Evolutionary conservation across 805 yeast species (phyloP).

Genomic region (Lipomyces kockii): DNA sequence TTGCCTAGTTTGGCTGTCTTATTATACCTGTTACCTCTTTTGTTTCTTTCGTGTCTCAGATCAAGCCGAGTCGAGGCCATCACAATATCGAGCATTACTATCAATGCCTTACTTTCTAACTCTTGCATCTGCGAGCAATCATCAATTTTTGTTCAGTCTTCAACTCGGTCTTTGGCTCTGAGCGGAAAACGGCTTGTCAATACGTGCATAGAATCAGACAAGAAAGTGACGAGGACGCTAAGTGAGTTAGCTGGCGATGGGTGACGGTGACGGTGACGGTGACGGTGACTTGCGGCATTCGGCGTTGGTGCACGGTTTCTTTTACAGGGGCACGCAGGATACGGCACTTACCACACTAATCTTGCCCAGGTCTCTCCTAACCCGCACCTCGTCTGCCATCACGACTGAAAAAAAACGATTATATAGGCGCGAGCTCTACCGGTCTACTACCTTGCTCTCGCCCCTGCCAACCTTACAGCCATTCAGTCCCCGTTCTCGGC

Average conservation of each 20-base stretch:
- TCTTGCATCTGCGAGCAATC: no score
- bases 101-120: no score
- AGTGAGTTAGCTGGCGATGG: no score
- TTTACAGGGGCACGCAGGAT: not conserved
- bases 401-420: not conserved
- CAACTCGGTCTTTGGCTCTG: no score
- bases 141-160: no score
- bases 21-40: not conserved
- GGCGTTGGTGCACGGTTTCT: not conserved
- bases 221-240: no score
- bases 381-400: not conserved
- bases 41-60: not conserved
- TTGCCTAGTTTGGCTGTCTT: not conserved
- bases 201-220: no score
- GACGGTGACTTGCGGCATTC: not conserved
- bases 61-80: not conserved
- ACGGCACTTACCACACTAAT: not conserved
- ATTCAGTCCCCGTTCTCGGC: not conserved
- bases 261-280: no score
- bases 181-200: no score
- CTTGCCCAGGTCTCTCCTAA: no score
- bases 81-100: no score
- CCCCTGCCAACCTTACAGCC: no score
- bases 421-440: not conserved
- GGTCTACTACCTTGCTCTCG: not conserved